phyloP scores from a whole-genome alignment of 2,329 filamentous ascomycete genomes.

The Fusarium burgessii region DNA sequence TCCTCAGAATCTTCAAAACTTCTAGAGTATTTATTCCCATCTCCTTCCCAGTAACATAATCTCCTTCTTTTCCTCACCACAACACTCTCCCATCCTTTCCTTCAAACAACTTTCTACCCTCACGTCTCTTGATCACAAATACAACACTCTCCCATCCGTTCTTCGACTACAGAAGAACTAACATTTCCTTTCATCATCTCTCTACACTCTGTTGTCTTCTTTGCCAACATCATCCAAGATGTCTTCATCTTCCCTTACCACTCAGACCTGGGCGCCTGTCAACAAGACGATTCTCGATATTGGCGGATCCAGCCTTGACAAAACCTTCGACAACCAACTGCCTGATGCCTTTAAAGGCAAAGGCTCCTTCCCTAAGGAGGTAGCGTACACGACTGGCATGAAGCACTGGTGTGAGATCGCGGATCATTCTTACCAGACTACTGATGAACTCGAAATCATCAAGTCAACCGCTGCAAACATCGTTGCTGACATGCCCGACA shows the following conservation, averaged over 20 bases:
- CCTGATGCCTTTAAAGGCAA: conserved; percentile 14
- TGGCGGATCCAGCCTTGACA: conserved; percentile 29
- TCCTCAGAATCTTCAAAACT: fast-evolving
- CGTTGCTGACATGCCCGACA: conserved; percentile 16
- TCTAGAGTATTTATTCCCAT: background rate
- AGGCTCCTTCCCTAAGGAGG: conserved; percentile 42
- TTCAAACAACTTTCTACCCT: background rate
- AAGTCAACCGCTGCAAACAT: conserved; percentile 24
- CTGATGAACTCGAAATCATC: conserved; percentile 33
- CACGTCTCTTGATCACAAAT: background rate
- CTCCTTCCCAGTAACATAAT: fast-evolving
- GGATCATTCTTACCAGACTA: conserved; percentile 36
- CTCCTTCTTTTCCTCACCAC: background rate
- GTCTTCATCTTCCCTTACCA: background rate
- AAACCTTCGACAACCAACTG: conserved; percentile 20
- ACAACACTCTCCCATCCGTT: too few species aligned
- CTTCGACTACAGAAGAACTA: background rate
- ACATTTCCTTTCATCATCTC: background rate
- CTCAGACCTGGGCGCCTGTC: background rate
- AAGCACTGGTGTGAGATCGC: conserved; percentile 34
- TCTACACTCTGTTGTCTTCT: background rate
- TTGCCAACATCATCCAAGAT: background rate
- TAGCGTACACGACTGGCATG: conserved; percentile 41
- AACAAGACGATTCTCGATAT: conserved; percentile 30
- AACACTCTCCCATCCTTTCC: background rate